Base-by-base conservation (phyloP, 2,329 filamentous ascomycete genomes). In the Podosphaera fusca region DNA sequence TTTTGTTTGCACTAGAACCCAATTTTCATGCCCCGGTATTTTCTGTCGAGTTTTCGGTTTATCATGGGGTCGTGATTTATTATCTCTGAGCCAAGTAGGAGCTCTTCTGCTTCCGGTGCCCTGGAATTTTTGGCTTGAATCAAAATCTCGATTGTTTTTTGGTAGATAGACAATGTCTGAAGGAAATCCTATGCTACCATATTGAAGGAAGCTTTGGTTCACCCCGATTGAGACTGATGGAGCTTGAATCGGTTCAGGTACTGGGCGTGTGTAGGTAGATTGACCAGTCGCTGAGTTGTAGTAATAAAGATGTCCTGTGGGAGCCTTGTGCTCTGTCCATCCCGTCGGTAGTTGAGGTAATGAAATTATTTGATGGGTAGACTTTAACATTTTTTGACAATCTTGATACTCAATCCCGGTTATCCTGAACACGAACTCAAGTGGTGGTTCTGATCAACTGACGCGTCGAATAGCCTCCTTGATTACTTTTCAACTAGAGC, bases 311-410 rank as follows among this genome's bases (percentile, higher is more conserved):
- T 95, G 88, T 3, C 80, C 80, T 55, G 84, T 83, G 4, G 88
- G 89, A 56, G 89, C 87, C 70, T 82, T 89, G 71, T 95, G 88
- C 69, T 94, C 86, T n/a, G 85, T 87, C 89, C 89, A 95, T 61
- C 87, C 88, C 49, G 82, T 75, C 34, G 82, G 83, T 0, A 95
- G 74, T 12, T 10, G 45, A 51, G 78, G 74, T 10, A 58, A 62
- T 30, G 60, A 55, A 8, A 77, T 75, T 30, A 80, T 75, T 59
- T 78, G 80, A 69, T 89, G 81, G n/a, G 85, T 89, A 29, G 84
- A 86, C 66, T 81, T 87, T 54, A 90, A 73, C 84, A 87, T 87
- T 31, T 55, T 60, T 21, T 21, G 21, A 21, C 21, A 21, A 21
- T 21, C 21, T 21, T 21, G 21, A 21, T 21, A 21, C 21, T 21